Evolutionary conservation across 805 yeast species (phyloP).

Genomic region (Metschnikowia bowlesiae): DNA sequence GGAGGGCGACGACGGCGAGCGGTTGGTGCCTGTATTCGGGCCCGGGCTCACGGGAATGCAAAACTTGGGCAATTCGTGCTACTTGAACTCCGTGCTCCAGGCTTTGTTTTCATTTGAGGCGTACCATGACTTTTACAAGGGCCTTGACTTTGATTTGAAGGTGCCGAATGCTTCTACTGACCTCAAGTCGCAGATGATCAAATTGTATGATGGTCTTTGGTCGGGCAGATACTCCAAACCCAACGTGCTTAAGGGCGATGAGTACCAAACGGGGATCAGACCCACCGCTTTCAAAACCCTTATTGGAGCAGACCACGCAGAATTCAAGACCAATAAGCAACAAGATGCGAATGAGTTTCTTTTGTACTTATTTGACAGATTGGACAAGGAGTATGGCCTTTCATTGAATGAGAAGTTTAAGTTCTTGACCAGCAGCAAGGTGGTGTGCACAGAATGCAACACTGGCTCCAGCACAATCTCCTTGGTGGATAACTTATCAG

Average conservation of each 20-base stretch:
- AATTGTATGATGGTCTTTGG: constrained; percentile 71
- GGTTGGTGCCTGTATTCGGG: constrained; percentile 65
- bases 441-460: constrained; percentile 55
- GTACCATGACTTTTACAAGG: constrained; percentile 38
- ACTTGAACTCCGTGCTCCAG: constrained; percentile 78
- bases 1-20: constrained; percentile 66
- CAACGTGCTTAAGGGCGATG: constrained; percentile 36
- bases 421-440: constrained; percentile 60
- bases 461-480: constrained; percentile 56
- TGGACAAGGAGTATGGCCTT: constrained; percentile 45
- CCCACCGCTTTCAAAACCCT: constrained; percentile 74
- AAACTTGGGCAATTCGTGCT: constrained; percentile 92
- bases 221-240: constrained; percentile 73
- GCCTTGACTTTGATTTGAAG: constrained; percentile 25
- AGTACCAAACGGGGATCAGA: constrained; percentile 70
- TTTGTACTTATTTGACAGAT: constrained; percentile 56
- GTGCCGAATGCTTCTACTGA: constrained; percentile 54
- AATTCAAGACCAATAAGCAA: constrained; percentile 81
- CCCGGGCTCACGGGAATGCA: constrained; percentile 76
- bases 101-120: constrained; percentile 48
- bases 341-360: constrained; percentile 95
- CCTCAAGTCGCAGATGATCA: constrained; percentile 69
- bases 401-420: constrained; percentile 56
- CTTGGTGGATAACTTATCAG: constrained; percentile 57
- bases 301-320: constrained; percentile 74